These are phyloP conservation scores for Annona squamosa DNA, from an alignment of 164 flowering plant genomes.

Conservation along the genomic window DNA sequence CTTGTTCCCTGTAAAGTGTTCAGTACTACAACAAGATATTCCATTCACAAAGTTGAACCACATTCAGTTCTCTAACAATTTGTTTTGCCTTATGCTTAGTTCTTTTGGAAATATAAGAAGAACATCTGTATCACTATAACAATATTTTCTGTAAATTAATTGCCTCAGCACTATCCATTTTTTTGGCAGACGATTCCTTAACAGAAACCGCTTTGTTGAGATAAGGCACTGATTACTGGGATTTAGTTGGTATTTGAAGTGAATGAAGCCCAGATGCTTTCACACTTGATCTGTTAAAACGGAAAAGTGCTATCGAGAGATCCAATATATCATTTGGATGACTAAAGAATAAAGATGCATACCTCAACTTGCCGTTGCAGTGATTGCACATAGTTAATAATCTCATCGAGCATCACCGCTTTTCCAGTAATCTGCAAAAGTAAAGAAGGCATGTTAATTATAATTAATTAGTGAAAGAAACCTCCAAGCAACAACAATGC, in stretches of 20 bases:
- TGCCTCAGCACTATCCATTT: too few relatives aligned
- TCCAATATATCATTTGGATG: too few relatives aligned
- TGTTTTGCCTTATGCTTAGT: too few relatives aligned
- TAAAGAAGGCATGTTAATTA: constrained; percentile 1
- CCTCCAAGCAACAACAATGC: neutral
- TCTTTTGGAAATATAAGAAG: too few relatives aligned
- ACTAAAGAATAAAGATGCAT: constrained; percentile 10
- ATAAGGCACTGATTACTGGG: neutral
- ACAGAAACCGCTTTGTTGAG: neutral
- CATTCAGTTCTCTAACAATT: neutral
- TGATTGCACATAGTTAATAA: constrained; percentile 96
- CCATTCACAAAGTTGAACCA: neutral
- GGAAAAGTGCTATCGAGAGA: neutral
- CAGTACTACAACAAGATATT: too few relatives aligned
- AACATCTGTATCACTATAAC: too few relatives aligned
- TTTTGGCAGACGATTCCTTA: neutral
- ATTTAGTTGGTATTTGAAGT: neutral
- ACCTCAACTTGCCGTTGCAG: constrained; percentile 98
- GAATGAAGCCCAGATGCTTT: neutral
- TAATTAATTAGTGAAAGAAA: neutral
- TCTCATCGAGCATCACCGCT: constrained; percentile 98
- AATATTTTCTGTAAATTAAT: too few relatives aligned
- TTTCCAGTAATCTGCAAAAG: constrained; percentile 74
- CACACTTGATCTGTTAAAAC: neutral
- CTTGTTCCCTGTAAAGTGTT: neutral